Base-by-base conservation (phyloP, 345 rosid genomes). In the Melastoma malabathricum region DNA sequence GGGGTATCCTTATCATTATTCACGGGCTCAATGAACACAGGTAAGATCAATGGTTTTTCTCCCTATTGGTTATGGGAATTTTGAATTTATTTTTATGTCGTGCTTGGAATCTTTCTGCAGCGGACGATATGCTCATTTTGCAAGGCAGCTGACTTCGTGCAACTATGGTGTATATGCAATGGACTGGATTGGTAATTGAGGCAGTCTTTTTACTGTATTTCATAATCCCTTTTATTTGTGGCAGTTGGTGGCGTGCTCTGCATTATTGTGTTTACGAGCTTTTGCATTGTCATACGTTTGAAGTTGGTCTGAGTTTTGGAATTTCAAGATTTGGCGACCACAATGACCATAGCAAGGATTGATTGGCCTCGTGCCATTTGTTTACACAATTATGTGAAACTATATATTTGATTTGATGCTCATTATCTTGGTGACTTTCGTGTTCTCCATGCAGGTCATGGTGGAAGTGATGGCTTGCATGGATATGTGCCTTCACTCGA, bases 391-490 rank as follows among this genome's bases (percentile, higher is more conserved):
- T 50, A 55, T 65, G 47, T 52, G 31, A 34, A 58, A 52, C 18
- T 39, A 3, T 59, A 27, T n/a, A 56, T 3, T 8, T 60, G 29
- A 46, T 51, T 13, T 13, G 38, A 29, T 29, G 38, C 9, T 29
- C 8, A 10, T n/a, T 16, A 44, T 43, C 15, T 52, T 54, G 44
- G n/a, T 51, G 34, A 19, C 20, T 14, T 31, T 51, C 15, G 19
- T 55, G 19, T 22, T 50, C 9, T 3, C 55, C 60, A 34, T 57
- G 14, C 66, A 92, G 98, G 98, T 64, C 98, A 92, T 52, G 98
- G 98, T 54, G 98, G 98, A 38, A 92, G 97, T n/a, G 98, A 92
- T 65, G 97, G 97, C 29, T 79, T 92, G 78, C 98, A 92, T 61
- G 98, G 98, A 46, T 88, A 84, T 39, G 95, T 92, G 70, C 98